phyloP scores from a whole-genome alignment of 257 asterid genomes.

The Solanum neorickii region DNA sequence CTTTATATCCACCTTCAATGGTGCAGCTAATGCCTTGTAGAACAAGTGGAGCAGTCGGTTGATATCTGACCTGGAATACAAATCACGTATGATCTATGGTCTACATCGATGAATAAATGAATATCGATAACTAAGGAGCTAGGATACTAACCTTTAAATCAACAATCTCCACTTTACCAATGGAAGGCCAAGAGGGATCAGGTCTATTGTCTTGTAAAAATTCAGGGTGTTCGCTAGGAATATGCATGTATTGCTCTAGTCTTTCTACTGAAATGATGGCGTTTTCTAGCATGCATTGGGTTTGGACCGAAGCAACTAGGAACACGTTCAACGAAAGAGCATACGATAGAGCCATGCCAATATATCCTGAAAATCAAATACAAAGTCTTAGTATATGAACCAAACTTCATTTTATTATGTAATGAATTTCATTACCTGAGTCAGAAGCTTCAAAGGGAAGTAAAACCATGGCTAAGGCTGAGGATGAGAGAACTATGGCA shows the following conservation, averaged over 20 bases:
- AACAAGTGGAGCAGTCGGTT: slow-evolving; percentile 12
- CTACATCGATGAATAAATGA: neutral
- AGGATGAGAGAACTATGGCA: slow-evolving; percentile 23
- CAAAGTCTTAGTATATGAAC: neutral
- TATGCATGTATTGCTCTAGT: slow-evolving; percentile 20
- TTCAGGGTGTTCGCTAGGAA: slow-evolving; percentile 24
- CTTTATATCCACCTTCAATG: slow-evolving; percentile 19
- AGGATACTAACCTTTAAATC: slow-evolving; percentile 15
- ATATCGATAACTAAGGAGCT: neutral
- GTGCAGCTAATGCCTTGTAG: slow-evolving; percentile 18
- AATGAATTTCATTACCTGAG: slow-evolving; percentile 8
- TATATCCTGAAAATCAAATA: slow-evolving; percentile 12
- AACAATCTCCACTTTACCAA: slow-evolving; percentile 15
- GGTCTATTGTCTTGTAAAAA: slow-evolving; percentile 9
- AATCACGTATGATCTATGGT: neutral
- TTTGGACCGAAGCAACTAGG: slow-evolving; percentile 8
- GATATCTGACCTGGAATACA: slow-evolving; percentile 17
- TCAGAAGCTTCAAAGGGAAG: slow-evolving; percentile 13
- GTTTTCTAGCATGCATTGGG: slow-evolving; percentile 21
- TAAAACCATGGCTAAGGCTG: slow-evolving; percentile 18
- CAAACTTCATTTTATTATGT: neutral
- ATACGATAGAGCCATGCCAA: slow-evolving; percentile 33
- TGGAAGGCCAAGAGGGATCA: slow-evolving; percentile 10
- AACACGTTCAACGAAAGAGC: slow-evolving; percentile 19
- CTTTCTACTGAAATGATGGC: slow-evolving; percentile 24